phyloP scores from a whole-genome alignment of 306 rosid genomes.

The Sechiopsis laciniata region DNA sequence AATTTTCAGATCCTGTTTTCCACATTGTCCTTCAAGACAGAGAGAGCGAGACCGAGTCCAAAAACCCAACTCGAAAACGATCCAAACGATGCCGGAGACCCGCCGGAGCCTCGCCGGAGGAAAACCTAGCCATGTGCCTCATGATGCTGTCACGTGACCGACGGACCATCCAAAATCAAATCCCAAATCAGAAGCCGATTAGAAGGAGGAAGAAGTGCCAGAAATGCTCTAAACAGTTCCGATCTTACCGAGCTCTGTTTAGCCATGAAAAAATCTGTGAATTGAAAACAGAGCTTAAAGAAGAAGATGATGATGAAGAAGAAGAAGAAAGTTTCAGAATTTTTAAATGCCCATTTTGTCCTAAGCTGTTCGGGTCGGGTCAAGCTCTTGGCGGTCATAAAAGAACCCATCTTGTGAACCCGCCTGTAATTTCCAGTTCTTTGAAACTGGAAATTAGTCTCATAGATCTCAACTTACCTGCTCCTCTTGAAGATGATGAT shows the following conservation, averaged over 20 bases:
- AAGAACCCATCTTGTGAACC: constrained; percentile 51
- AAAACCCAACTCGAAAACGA: constrained; percentile 66
- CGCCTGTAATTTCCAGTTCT: no score
- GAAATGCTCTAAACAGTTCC: constrained; percentile 47
- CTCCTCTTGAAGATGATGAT: constrained; percentile 57
- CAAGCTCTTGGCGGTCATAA: constrained; percentile 95
- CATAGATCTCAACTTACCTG: constrained; percentile 83
- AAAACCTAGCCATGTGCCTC: constrained; percentile 68
- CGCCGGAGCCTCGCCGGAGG: constrained; percentile 51
- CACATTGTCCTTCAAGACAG: constrained; percentile 58
- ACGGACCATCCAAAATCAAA: constrained; percentile 31
- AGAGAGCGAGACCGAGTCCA: constrained; percentile 86
- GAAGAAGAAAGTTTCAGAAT: background rate
- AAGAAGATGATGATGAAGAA: constrained; percentile 24
- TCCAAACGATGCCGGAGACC: constrained; percentile 53
- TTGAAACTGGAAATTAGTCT: constrained; percentile 24
- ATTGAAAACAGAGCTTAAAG: background rate
- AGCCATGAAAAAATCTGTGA: constrained; percentile 49
- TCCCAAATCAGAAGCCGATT: constrained; percentile 22
- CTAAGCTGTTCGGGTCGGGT: constrained; percentile 63
- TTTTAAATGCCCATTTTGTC: constrained; percentile 68
- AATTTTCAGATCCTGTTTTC: constrained; percentile 52
- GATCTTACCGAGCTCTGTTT: constrained; percentile 60
- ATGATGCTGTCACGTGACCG: constrained; percentile 73
- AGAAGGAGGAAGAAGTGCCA: constrained; percentile 31